A percentile compares a stretch with the other conserved stretches of the same genome.
Conservation (phyloP, 2,329 filamentous ascomycete species). For the Huntiella decipiens region DNA sequence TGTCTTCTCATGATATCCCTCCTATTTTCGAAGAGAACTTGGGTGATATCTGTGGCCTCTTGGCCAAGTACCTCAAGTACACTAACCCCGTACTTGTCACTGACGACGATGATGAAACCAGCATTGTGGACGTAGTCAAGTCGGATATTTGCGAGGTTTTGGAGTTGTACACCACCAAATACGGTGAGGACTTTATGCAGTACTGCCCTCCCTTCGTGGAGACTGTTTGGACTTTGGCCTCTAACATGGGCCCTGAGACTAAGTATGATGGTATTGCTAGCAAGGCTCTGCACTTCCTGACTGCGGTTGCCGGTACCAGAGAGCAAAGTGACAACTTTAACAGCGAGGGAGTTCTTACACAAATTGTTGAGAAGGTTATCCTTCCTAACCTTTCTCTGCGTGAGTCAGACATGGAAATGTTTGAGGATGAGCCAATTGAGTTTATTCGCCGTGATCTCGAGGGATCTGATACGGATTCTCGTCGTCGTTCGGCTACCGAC, state of each 20-base stretch:
- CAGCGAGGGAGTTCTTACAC: constrained; percentile 54
- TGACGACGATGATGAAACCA: constrained; percentile 76
- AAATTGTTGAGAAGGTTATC: constrained; percentile 91
- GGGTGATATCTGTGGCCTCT: constrained; percentile 50
- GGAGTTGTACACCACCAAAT: constrained; percentile 83
- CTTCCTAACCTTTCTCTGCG: constrained; percentile 80
- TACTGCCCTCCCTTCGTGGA: constrained; percentile 71
- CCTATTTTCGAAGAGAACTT: constrained; percentile 89
- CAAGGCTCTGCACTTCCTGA: constrained; percentile 86
- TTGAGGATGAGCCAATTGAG: constrained; percentile 97
- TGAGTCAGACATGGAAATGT: constrained; percentile 86
- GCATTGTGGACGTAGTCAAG: constrained; percentile 69
- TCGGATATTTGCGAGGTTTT: constrained; percentile 84
- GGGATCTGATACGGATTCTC: constrained; percentile 87
- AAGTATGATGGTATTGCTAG: constrained; percentile 92
- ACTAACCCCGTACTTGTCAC: constrained; percentile 67
- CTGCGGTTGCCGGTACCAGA: constrained; percentile 60
- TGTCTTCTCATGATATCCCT: constrained; percentile 92
- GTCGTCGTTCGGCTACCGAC: constrained; percentile 80
- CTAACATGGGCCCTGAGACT: constrained; percentile 65
- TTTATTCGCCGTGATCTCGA: constrained; percentile 91
- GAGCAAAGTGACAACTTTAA: constrained; percentile 76
- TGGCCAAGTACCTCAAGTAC: constrained; percentile 88
- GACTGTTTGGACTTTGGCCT: constrained; percentile 80
- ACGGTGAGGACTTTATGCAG: constrained; percentile 76